Evolutionary conservation across 305 asterid species (phyloP), one percentile per base, ranked within the genome.

Genomic region (Fraxinus sp.): DNA sequence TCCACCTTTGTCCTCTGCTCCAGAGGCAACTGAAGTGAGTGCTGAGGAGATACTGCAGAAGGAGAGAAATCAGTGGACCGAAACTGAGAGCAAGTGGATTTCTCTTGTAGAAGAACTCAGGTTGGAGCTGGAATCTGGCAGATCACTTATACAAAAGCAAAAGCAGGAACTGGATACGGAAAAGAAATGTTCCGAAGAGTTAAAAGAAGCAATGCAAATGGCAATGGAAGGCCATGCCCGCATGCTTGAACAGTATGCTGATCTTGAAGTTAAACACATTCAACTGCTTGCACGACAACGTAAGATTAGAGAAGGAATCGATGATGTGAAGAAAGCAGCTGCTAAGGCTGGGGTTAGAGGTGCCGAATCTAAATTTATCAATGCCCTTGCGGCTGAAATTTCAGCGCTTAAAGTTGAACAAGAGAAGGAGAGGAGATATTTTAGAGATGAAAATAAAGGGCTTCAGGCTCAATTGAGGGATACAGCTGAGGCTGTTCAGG

Each of bases 181-280:
- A 88, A 97, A 86, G 86, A 90, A 93, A 87, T 95, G 98, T 85
- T 90, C 91, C 4, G 96, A 95, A 77, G 99, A 97, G 92, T 93
- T 95, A 78, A 93, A 93, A 87, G 98, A 97, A 89, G 99, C 98
- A 80, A 92, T 97, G 97, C 97, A 93, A 91, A 87, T 95, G 94
- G 98, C 99, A 78, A 93, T 97, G 96, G 97, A 97, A 86, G 97
- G 99, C 79, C 99, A 97, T 87, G 98, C 99, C 52, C 96, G 98
- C 84, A 92, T 97, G 99, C 97, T 97, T 57, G 99, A 97, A 87
- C 98, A 97, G 82, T 97, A 97, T 84, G 98, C 95, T 39, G 99
- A 97, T 57, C 97, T 97, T 52, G 98, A 97, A 90, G 99, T 93
- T 87, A 93, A 92, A 83, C 99, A 97, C 83, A 95, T 97, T 72